A percentile compares a stretch with the other conserved stretches of the same genome.
phyloP scores from a whole-genome alignment of 2,329 filamentous ascomycete genomes.

The Dendryphion nanum region DNA sequence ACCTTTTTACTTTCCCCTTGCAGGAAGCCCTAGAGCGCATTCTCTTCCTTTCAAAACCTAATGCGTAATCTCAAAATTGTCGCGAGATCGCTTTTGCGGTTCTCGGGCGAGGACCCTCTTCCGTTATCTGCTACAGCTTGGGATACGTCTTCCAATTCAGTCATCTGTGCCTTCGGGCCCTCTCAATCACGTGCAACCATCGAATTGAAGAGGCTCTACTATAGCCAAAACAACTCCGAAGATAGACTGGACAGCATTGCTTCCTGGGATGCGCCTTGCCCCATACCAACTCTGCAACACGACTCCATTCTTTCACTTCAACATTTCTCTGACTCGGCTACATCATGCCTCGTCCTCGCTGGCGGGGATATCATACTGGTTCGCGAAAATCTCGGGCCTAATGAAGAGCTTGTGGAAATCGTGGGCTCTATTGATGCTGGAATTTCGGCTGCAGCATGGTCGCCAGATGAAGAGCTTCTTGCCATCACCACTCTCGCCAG shows the following conservation, averaged over 20 bases:
- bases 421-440: constrained; percentile 91
- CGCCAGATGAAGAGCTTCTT: constrained; percentile 89
- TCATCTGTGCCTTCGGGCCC: constrained; percentile 84
- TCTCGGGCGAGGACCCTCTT: constrained; percentile 52
- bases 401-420: constrained; percentile 85
- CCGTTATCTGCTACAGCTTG: constrained; percentile 76
- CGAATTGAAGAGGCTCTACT: constrained; percentile 62
- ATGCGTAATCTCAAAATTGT: constrained; percentile 92
- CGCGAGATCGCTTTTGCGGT: constrained; percentile 63
- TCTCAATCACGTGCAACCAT: constrained; percentile 67
- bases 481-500: constrained; percentile 76
- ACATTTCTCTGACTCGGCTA: constrained; percentile 77
- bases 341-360: constrained; percentile 78
- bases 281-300: constrained; percentile 69
- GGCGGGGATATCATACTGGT: constrained; percentile 90
- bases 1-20: neutral
- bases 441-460: constrained; percentile 87
- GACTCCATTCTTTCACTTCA: constrained; percentile 79
- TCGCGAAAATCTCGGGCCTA: constrained; percentile 64
- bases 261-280: constrained; percentile 85
- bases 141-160: constrained; percentile 75
- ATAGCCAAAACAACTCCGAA: constrained; percentile 43
- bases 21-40: neutral
- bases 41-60: constrained; percentile 2
- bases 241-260: constrained; percentile 56